A percentile compares a stretch with the other conserved stretches of the same genome.
These are phyloP conservation scores for Aegilops sharonensis DNA, from an alignment of 176 grass and related monocot species.

Conservation along the genomic window DNA sequence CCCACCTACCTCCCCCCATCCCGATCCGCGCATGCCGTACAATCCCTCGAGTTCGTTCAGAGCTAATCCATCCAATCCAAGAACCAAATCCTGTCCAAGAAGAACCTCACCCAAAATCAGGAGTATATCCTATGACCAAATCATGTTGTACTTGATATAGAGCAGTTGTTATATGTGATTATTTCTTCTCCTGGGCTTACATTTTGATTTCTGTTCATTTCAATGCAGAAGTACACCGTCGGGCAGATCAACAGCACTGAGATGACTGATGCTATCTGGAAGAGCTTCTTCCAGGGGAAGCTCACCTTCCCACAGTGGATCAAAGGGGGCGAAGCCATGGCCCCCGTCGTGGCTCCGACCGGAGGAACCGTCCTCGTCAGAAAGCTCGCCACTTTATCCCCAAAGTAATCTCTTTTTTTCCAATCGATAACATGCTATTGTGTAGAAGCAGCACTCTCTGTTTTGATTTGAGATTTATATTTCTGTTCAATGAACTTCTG, in stretches of 20 bases:
- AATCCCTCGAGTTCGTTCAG: background rate
- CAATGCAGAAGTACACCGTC: constrained; percentile 77
- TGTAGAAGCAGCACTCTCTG: background rate
- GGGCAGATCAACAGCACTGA: constrained; percentile 74
- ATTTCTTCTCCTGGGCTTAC: background rate
- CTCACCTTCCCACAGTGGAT: constrained; percentile 66
- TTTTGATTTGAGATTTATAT: background rate
- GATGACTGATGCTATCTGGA: constrained; percentile 66
- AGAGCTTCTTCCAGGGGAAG: constrained; percentile 77
- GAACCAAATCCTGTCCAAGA: background rate
- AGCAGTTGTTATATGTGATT: background rate
- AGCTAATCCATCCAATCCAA: background rate
- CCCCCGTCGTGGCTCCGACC: constrained; percentile 35
- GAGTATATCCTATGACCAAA: background rate
- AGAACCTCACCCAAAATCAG: background rate
- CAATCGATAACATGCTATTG: background rate
- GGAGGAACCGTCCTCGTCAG: constrained; percentile 74
- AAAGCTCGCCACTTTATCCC: constrained; percentile 58
- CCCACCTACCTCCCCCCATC: background rate
- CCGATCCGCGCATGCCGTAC: background rate
- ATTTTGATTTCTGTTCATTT: background rate
- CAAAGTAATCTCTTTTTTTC: constrained; percentile 40
- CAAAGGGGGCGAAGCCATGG: constrained; percentile 81
- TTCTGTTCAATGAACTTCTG: background rate
- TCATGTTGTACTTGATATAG: background rate